These are phyloP conservation scores for Juglanconis sp. DNA, from an alignment of 2,329 filamentous ascomycete species.

Conservation along the genomic window DNA sequence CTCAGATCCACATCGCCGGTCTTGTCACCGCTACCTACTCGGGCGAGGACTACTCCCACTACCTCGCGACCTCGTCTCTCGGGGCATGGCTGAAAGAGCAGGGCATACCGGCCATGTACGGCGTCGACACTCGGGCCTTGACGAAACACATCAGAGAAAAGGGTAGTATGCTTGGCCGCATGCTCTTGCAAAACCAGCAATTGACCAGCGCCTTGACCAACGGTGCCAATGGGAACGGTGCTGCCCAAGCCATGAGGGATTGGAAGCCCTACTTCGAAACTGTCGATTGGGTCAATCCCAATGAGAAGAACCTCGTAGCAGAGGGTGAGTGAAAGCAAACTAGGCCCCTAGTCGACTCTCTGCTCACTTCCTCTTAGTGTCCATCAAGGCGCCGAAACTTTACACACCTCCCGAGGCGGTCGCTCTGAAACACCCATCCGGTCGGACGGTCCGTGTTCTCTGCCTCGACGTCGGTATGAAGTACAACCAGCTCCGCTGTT, in stretches of 20 bases:
- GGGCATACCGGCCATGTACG: slow-evolving; percentile 88
- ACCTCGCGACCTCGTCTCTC: slow-evolving; percentile 84
- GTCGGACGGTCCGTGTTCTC: slow-evolving; percentile 79
- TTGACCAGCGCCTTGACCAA: slow-evolving; percentile 41
- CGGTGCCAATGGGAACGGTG: slow-evolving; percentile 35
- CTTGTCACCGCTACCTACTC: slow-evolving; percentile 88
- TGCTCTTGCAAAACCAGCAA: slow-evolving; percentile 68
- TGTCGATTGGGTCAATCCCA: slow-evolving; percentile 87
- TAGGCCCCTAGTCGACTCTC: slow-evolving; percentile 20
- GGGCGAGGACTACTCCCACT: slow-evolving; percentile 93
- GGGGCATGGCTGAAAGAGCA: slow-evolving; percentile 97
- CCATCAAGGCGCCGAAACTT: slow-evolving; percentile 79
- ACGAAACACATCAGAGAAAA: slow-evolving; percentile 93
- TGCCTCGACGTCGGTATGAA: slow-evolving; percentile 98
- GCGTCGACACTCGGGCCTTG: slow-evolving; percentile 87
- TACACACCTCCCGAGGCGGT: slow-evolving; percentile 72
- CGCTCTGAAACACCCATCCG: slow-evolving; percentile 81
- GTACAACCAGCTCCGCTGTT: slow-evolving; percentile 94
- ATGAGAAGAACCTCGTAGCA: slow-evolving; percentile 86
- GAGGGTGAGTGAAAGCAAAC: slow-evolving; percentile 67
- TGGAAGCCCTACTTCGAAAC: slow-evolving; percentile 66
- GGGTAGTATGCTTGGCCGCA: slow-evolving; percentile 92
- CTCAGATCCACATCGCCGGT: slow-evolving; percentile 88
- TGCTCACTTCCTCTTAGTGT: slow-evolving; percentile 63
- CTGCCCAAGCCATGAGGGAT: slow-evolving; percentile 35